phyloP scores from a whole-genome alignment of 331 rosid species.

The Acacia pycnantha region DNA sequence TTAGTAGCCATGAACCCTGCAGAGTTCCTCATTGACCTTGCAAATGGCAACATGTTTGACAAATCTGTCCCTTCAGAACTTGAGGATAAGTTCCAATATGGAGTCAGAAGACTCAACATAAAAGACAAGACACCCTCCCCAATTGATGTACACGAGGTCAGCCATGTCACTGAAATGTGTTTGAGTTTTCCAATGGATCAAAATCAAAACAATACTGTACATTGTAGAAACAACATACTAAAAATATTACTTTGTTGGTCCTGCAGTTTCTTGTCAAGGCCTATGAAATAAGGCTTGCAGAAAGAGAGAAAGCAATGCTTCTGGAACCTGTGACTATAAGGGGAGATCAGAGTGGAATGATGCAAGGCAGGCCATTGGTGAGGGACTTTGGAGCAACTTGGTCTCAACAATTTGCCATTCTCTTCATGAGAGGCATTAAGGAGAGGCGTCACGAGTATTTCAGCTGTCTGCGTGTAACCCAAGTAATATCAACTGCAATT shows the following conservation, averaged over 20 bases:
- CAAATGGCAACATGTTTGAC: conserved; percentile 13
- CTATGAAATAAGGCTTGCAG: neutral
- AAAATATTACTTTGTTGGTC: neutral
- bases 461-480: neutral
- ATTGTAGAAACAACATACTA: neutral
- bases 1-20: conserved; percentile 15
- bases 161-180: neutral
- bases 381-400: conserved; percentile 9
- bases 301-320: conserved; percentile 9
- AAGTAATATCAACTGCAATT: conserved; percentile 14
- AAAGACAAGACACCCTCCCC: neutral
- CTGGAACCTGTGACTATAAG: neutral
- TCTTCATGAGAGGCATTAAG: conserved; percentile 6
- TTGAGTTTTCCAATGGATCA: neutral
- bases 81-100: neutral
- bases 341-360: neutral
- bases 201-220: neutral
- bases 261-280: conserved; percentile 9
- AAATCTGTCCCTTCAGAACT: conserved; percentile 18
- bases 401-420: conserved; percentile 13
- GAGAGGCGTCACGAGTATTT: conserved; percentile 17
- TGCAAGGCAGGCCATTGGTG: neutral
- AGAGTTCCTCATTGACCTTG: conserved; percentile 16
- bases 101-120: neutral
- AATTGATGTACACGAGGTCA: conserved; percentile 11